Base-by-base conservation (phyloP, 306 rosid genomes). In the Fragaria vesca region DNA sequence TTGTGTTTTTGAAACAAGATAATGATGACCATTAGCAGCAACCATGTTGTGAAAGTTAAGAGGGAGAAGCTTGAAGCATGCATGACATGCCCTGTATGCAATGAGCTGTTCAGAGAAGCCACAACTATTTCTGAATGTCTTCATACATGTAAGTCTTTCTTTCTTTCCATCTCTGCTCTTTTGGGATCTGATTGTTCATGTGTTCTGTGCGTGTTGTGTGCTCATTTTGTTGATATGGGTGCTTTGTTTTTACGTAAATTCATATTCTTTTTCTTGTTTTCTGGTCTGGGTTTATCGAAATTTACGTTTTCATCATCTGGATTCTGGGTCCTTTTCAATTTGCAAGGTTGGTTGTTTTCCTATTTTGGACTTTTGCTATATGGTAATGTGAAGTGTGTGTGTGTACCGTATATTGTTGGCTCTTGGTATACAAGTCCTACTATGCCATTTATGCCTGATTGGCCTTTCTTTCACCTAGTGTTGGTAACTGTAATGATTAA, bases 101-200 rank as follows among this genome's bases (percentile, higher is more conserved):
- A 88, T 50, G 84, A 86, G 51, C 71, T 89, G 38, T 89, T 83
- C 84, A 75, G 66, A 20, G 93, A 95, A 77, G 95, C 98, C 67
- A 95, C 98, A 5, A 92, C 98, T 42, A 89, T 95, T 66, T 86
- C 96, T 21, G 97, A 92, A 88, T 95, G 98, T 71, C 98, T 95
- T 73, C 97, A 95, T 81, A 91, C 97, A 72, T 92, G 98, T 95
- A 75, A 89, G 4, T 77, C 24, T 40, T 40, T 40, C 60, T 72
- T 28, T 43, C 36, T 77, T 45, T 18, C 40, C 42, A 2, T 71
- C 28, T 66, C 28, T 76, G 73, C 40, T 8, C 40, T 8, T 55
- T 21, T 55, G 13, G 10, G 60, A n/a, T 75, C 12, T 32, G 66
- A 5, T 43, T 0, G 20, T 34, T 76, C 52, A 34, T 69, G 26